Conservation (phyloP, 805 yeast genomes). For the Wickerhamiella alocasiicola region DNA sequence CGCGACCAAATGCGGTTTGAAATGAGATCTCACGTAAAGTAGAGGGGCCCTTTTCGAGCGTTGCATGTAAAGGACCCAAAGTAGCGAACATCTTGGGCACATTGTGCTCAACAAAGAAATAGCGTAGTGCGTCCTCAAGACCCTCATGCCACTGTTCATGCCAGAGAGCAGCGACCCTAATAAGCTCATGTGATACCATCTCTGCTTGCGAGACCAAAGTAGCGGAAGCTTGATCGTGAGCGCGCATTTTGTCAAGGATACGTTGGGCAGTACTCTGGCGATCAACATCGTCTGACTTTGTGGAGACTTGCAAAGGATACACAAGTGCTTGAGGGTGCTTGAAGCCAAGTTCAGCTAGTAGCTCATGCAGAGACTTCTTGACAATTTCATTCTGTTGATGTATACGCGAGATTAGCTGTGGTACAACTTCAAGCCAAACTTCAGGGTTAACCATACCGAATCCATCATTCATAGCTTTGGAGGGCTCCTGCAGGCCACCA, state of each 20-base stretch:
- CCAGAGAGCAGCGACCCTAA: slow-evolving; percentile 92
- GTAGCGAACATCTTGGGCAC: slow-evolving; percentile 90
- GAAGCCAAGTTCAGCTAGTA: slow-evolving; percentile 77
- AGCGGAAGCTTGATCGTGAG: slow-evolving; percentile 50
- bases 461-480: slow-evolving; percentile 82
- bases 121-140: slow-evolving; percentile 87
- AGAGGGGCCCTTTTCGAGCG: slow-evolving; percentile 74
- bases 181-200: slow-evolving; percentile 82
- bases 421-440: slow-evolving; percentile 90
- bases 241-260: slow-evolving; percentile 82
- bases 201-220: slow-evolving; percentile 82
- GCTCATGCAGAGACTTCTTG: slow-evolving; percentile 62
- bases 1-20: slow-evolving; percentile 87
- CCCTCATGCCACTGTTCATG: slow-evolving; percentile 98
- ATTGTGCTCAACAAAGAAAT: slow-evolving; percentile 87
- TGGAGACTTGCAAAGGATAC: slow-evolving; percentile 90
- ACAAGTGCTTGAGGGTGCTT: slow-evolving; percentile 96
- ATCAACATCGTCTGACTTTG: slow-evolving; percentile 79
- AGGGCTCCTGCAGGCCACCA: slow-evolving; percentile 88
- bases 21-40: slow-evolving; percentile 88
- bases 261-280: slow-evolving; percentile 86
- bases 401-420: slow-evolving; percentile 90
- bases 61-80: slow-evolving; percentile 74
- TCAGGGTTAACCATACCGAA: slow-evolving; percentile 79
- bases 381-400: slow-evolving; percentile 89